phyloP scores from a whole-genome alignment of 1,284 basidiomycete species.

The Anthracocystis walkeri region DNA sequence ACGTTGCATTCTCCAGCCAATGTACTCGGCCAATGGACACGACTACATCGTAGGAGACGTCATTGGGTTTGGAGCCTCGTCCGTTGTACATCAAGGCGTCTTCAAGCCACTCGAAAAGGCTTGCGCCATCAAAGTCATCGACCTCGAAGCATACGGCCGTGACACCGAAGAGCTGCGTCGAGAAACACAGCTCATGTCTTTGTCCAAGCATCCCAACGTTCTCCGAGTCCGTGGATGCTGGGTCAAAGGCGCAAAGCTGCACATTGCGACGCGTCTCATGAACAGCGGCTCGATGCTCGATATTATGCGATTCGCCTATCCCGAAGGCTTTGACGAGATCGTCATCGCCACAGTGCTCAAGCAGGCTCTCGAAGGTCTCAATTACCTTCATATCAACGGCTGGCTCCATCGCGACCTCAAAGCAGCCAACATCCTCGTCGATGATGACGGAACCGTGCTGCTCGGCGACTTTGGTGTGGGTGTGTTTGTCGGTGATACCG shows the following conservation, averaged over 20 bases:
- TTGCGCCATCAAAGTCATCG: constrained; percentile 87
- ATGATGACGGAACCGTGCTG: constrained; percentile 79
- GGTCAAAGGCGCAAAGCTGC: constrained; percentile 83
- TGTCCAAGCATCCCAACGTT: constrained; percentile 92
- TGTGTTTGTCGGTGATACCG: constrained; percentile 77
- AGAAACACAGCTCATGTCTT: constrained; percentile 90
- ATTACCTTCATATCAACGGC: constrained; percentile 88
- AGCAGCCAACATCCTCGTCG: constrained; percentile 82
- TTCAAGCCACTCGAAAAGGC: constrained; percentile 74
- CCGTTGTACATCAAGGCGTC: constrained; percentile 82
- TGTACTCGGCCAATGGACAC: constrained; percentile 47
- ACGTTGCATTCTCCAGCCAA: constrained; percentile 22
- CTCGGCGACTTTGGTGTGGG: constrained; percentile 89
- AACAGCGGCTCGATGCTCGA: constrained; percentile 86
- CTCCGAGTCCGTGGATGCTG: constrained; percentile 88
- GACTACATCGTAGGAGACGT: constrained; percentile 63
- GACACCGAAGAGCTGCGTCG: constrained; percentile 74
- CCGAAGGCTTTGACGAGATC: constrained; percentile 86
- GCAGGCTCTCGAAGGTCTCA: constrained; percentile 84
- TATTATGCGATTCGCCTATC: constrained; percentile 84
- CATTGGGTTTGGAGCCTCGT: constrained; percentile 83
- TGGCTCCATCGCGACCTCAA: constrained; percentile 88
- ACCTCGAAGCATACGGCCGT: constrained; percentile 78
- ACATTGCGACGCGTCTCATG: constrained; percentile 89
- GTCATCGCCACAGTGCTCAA: constrained; percentile 84